Conservation (phyloP, 2,329 filamentous ascomycete genomes). For the Westerdykella ornata region DNA sequence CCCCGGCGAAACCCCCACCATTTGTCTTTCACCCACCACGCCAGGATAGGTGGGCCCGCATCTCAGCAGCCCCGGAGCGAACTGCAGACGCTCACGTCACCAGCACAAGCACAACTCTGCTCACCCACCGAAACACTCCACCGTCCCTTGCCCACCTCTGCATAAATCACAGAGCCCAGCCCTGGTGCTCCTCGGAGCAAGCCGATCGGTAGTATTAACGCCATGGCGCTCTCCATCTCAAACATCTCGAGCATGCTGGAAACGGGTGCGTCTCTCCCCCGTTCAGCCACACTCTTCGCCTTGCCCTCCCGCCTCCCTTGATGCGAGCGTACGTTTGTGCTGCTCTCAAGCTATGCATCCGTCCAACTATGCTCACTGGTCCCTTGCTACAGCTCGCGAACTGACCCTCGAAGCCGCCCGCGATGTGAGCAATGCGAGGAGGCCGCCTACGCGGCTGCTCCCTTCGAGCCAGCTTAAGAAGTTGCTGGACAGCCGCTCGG, state of each 20-base stretch:
- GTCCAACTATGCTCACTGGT: slow-evolving; percentile 37
- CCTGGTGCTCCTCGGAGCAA: slow-evolving; percentile 9
- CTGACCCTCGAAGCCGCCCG: slow-evolving; percentile 95
- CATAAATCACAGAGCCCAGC: slow-evolving; percentile 18
- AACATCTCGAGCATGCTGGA: slow-evolving; percentile 91
- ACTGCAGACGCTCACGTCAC: slow-evolving; percentile 2
- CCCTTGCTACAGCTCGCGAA: slow-evolving; percentile 66
- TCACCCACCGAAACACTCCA: slow-evolving; percentile 6
- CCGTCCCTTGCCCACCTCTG: slow-evolving; percentile 17
- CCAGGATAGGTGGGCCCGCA: neutral
- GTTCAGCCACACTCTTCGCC: neutral
- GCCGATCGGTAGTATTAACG: slow-evolving; percentile 8
- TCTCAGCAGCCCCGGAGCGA: too few relatives aligned
- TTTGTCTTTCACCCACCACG: slow-evolving; percentile 1
- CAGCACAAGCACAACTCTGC: slow-evolving; percentile 20
- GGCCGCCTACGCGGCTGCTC: slow-evolving; percentile 56
- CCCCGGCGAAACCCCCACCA: neutral
- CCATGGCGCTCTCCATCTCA: slow-evolving; percentile 86
- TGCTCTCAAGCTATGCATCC: slow-evolving; percentile 26
- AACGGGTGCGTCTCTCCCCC: slow-evolving; percentile 59
- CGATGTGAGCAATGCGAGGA: slow-evolving; percentile 59
- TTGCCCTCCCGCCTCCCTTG: neutral
- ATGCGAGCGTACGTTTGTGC: neutral
- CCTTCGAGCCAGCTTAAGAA: slow-evolving; percentile 86
- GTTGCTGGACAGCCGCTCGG: slow-evolving; percentile 86